Conservation (phyloP, 202 grass and related monocot genomes). For the Zizania palustris region DNA sequence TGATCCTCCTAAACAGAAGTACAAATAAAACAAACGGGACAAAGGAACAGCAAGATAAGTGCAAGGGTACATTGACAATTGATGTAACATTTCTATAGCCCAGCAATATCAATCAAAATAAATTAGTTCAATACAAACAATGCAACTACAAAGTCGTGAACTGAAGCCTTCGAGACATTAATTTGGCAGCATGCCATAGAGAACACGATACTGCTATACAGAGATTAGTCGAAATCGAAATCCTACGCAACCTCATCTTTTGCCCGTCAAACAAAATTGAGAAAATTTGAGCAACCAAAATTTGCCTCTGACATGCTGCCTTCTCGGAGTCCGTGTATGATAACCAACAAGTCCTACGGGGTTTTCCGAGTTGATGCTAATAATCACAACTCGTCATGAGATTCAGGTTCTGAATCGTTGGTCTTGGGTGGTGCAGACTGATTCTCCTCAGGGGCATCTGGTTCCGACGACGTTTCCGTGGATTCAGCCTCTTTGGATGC, state of each 20-base stretch:
- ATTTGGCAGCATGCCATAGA: constrained; percentile 27
- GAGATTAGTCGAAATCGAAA: constrained; percentile 16
- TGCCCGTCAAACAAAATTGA: constrained; percentile 39
- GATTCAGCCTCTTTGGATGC: constrained; percentile 44
- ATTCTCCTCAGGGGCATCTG: constrained; percentile 46
- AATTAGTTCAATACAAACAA: constrained; percentile 38
- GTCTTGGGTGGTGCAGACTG: constrained; percentile 34
- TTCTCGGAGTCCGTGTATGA: constrained; percentile 32
- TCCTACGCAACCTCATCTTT: constrained; percentile 40
- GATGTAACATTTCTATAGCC: constrained; percentile 22
- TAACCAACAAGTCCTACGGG: constrained; percentile 13
- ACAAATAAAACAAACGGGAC: too few relatives aligned
- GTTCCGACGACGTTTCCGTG: constrained; percentile 39
- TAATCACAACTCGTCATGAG: constrained; percentile 88
- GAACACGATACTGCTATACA: constrained; percentile 27
- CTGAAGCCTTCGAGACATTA: constrained; percentile 22
- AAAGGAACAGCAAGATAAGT: neutral
- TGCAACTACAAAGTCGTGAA: constrained; percentile 28
- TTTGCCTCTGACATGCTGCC: constrained; percentile 6
- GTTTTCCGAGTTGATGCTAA: constrained; percentile 2
- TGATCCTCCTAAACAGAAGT: constrained; percentile 22
- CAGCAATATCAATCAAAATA: constrained; percentile 3
- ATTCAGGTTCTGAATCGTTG: constrained; percentile 56
- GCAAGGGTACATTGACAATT: neutral
- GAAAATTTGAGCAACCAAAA: constrained; percentile 36